Evolutionary conservation across 2,329 filamentous ascomycete genomes (phyloP).

Genomic region (Colletotrichum tropicale): DNA sequence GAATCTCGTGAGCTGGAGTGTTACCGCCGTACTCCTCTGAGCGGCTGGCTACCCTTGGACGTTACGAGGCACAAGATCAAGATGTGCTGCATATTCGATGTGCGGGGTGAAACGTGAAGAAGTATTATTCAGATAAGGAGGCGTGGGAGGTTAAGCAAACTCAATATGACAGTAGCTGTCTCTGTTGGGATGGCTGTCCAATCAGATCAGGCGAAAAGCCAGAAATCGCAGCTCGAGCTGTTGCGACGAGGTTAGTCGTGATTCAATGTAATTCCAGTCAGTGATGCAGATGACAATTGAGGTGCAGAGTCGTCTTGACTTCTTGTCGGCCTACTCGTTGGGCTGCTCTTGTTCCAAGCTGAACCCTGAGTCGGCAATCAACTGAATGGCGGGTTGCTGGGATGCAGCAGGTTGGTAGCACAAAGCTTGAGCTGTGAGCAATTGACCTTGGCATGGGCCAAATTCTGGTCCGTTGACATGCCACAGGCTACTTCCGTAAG

Average conservation of each 20-base stretch:
- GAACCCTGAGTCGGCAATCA: not conserved
- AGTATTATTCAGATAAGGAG: not conserved
- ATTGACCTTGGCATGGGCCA: not conserved
- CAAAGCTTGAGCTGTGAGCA: not conserved
- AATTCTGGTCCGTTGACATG: not conserved
- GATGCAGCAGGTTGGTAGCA: not conserved
- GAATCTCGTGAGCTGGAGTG: not conserved
- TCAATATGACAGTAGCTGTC: not conserved
- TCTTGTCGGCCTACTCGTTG: not conserved
- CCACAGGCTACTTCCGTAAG: not conserved
- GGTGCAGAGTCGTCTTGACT: not conserved
- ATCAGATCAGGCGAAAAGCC: not conserved
- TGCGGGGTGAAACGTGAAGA: not conserved
- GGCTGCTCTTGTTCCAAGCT: not conserved
- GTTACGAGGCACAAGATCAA: not conserved
- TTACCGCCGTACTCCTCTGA: not conserved
- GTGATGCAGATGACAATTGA: not conserved
- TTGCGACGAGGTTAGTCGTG: not conserved
- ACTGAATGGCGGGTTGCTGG: not conserved
- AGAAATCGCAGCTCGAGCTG: not conserved
- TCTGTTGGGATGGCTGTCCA: not conserved
- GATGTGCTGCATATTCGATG: not conserved
- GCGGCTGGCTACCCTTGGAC: not conserved
- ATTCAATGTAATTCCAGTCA: not conserved
- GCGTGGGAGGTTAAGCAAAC: not conserved